Percentiles rank a stretch among this genome's conserved stretches.
Evolutionary conservation across 2,329 filamentous ascomycete genomes (phyloP).

Genomic region (Reticulascus tulasneorum): DNA sequence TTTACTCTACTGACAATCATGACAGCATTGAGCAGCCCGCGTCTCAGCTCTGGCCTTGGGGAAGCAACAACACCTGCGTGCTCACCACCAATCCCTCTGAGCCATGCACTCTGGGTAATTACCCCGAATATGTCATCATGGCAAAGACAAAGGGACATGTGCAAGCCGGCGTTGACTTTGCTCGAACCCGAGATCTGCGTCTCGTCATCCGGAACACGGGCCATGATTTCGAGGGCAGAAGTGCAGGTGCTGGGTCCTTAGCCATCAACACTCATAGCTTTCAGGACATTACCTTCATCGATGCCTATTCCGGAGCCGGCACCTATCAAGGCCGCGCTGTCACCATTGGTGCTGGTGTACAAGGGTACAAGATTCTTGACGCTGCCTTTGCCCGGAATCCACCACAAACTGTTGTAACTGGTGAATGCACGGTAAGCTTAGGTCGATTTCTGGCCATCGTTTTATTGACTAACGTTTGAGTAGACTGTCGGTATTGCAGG

Average conservation of each 20-base stretch:
- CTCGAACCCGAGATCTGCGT: conserved; percentile 38
- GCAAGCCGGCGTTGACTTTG: conserved; percentile 27
- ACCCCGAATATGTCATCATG: conserved; percentile 28
- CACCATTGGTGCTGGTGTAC: conserved; percentile 51
- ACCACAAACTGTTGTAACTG: conserved; percentile 43
- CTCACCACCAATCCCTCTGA: conserved; percentile 26
- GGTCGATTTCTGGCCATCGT: no score
- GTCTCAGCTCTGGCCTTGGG: conserved; percentile 35
- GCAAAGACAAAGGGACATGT: conserved; percentile 18
- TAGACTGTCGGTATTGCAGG: conserved; percentile 54
- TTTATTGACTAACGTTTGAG: conserved; percentile 3
- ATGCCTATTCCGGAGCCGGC: conserved; percentile 26
- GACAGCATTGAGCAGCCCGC: conserved; percentile 22
- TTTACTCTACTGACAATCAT: conserved; percentile 2
- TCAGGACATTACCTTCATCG: conserved; percentile 39
- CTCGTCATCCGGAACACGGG: conserved; percentile 54
- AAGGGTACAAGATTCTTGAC: conserved; percentile 39
- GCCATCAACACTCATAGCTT: conserved; percentile 55
- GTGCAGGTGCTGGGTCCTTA: conserved; percentile 56
- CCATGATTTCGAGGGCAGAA: conserved; percentile 56
- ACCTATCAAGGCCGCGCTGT: conserved; percentile 48
- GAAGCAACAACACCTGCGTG: conserved; percentile 36
- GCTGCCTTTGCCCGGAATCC: conserved; percentile 34
- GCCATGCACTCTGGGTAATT: conserved; percentile 34
- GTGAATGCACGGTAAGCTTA: conserved; percentile 39